Conservation (phyloP, 148 eudicot species). For the Cornus suecica region DNA sequence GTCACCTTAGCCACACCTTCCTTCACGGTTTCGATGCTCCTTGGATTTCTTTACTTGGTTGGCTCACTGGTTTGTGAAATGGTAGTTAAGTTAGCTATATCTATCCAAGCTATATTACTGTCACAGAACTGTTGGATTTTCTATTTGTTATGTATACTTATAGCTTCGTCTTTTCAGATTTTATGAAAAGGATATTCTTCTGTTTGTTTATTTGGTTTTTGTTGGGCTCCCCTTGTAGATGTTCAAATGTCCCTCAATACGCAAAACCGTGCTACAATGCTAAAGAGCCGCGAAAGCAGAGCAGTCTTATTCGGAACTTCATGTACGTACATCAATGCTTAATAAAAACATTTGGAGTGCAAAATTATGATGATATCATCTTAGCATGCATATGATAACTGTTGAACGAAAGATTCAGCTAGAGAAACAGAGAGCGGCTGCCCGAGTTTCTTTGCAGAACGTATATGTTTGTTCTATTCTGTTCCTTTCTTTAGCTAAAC, state of each 20-base stretch:
- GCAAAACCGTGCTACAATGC: slow-evolving; percentile 75
- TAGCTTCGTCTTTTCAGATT: too few relatives aligned
- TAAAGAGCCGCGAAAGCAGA: slow-evolving; percentile 75
- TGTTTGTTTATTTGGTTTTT: slow-evolving; percentile 23
- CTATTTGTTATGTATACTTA: too few relatives aligned
- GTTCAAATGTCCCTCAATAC: slow-evolving; percentile 54
- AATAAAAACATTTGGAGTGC: not conserved
- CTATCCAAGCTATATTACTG: too few relatives aligned
- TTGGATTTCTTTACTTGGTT: too few relatives aligned
- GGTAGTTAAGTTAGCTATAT: too few relatives aligned
- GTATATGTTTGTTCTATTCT: slow-evolving; percentile 27
- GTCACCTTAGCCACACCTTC: too few relatives aligned
- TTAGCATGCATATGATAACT: slow-evolving; percentile 34
- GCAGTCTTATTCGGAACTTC: slow-evolving; percentile 45
- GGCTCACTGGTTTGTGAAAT: too few relatives aligned
- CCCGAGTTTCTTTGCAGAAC: slow-evolving; percentile 59
- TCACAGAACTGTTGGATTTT: too few relatives aligned
- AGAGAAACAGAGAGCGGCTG: slow-evolving; percentile 56
- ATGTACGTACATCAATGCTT: slow-evolving; percentile 30
- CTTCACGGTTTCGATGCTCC: too few relatives aligned
- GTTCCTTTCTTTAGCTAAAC: not conserved
- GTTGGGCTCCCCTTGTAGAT: slow-evolving; percentile 32
- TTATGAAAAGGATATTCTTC: too few relatives aligned
- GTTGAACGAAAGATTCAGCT: slow-evolving; percentile 47
- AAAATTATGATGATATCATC: not conserved